phyloP scores from a whole-genome alignment of 352 stramenopile genomes.

The Pseudoperonospora humuli region DNA sequence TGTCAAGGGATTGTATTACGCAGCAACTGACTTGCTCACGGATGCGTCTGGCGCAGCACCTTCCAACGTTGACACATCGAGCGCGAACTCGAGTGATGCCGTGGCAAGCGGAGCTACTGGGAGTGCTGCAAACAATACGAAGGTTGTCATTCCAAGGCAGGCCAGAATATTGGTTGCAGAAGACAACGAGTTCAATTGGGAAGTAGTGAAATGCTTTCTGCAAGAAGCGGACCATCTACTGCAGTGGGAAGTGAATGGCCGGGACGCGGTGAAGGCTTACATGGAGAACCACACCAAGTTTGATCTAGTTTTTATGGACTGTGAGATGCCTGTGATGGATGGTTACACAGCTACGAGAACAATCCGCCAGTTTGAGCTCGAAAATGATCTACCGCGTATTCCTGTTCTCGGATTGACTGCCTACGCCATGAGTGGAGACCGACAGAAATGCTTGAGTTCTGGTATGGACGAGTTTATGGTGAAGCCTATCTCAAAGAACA shows the following conservation, averaged over 20 bases:
- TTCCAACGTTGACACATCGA: slow-evolving; percentile 15
- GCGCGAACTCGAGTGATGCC: slow-evolving; percentile 42
- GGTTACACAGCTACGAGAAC: slow-evolving; percentile 56
- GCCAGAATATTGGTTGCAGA: slow-evolving; percentile 63
- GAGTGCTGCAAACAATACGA: slow-evolving; percentile 25
- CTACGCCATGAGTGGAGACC: slow-evolving; percentile 67
- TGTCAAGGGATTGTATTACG: slow-evolving; percentile 36
- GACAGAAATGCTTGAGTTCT: slow-evolving; percentile 57
- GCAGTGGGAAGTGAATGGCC: slow-evolving; percentile 67
- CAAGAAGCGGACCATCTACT: slow-evolving; percentile 62
- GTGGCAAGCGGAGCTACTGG: slow-evolving; percentile 22
- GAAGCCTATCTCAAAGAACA: slow-evolving; percentile 66
- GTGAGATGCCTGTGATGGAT: slow-evolving; percentile 79
- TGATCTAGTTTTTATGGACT: slow-evolving; percentile 76
- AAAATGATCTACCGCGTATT: slow-evolving; percentile 55
- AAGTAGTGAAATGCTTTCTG: slow-evolving; percentile 70
- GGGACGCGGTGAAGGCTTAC: slow-evolving; percentile 58
- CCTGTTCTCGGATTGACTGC: slow-evolving; percentile 58
- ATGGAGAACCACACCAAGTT: slow-evolving; percentile 38
- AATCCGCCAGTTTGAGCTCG: slow-evolving; percentile 57
- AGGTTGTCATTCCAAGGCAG: slow-evolving; percentile 37
- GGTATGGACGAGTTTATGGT: slow-evolving; percentile 81
- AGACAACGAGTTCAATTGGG: slow-evolving; percentile 79
- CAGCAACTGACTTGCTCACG: slow-evolving; percentile 43
- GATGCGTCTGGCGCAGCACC: slow-evolving; percentile 9